A percentile compares a stretch with the other conserved stretches of the same genome.
These are phyloP conservation scores for Cucumis cinereus DNA, from an alignment of 306 rosid species.

Conservation along the genomic window DNA sequence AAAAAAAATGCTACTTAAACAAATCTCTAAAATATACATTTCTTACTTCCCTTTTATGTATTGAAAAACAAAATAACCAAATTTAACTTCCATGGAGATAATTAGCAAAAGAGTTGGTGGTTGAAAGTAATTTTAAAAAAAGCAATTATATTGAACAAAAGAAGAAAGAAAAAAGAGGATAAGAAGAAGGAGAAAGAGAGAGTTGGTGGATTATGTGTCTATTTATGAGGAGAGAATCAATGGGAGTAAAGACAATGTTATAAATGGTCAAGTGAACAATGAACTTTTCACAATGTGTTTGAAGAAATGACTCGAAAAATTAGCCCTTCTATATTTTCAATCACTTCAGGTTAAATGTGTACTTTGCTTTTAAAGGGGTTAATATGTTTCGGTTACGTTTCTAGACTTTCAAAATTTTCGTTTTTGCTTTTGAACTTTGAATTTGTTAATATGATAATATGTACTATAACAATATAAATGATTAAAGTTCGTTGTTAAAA, in stretches of 20 bases:
- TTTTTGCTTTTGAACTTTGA: too few species aligned
- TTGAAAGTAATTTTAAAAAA: not conserved
- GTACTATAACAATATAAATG: too few species aligned
- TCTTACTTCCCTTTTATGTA: not conserved
- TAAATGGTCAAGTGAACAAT: not conserved
- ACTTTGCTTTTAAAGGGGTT: not conserved
- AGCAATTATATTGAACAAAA: not conserved
- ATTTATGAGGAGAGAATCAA: not conserved
- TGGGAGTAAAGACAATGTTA: not conserved
- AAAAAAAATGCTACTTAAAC: not conserved
- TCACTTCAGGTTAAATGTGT: not conserved
- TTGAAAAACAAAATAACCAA: not conserved
- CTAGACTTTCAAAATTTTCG: too few species aligned
- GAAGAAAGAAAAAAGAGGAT: not conserved
- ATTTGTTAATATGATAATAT: too few species aligned
- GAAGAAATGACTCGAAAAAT: not conserved
- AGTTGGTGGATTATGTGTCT: not conserved
- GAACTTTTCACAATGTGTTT: not conserved
- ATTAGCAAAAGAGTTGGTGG: not conserved
- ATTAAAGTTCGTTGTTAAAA: too few species aligned
- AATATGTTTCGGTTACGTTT: too few species aligned
- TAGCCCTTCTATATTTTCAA: not conserved
- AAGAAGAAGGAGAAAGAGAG: not conserved
- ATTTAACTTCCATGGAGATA: not conserved
- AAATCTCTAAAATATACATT: not conserved